A percentile compares a stretch with the other conserved stretches of the same genome.
phyloP scores from a whole-genome alignment of 179 eudicot genomes.

The Silene noctiflora region DNA sequence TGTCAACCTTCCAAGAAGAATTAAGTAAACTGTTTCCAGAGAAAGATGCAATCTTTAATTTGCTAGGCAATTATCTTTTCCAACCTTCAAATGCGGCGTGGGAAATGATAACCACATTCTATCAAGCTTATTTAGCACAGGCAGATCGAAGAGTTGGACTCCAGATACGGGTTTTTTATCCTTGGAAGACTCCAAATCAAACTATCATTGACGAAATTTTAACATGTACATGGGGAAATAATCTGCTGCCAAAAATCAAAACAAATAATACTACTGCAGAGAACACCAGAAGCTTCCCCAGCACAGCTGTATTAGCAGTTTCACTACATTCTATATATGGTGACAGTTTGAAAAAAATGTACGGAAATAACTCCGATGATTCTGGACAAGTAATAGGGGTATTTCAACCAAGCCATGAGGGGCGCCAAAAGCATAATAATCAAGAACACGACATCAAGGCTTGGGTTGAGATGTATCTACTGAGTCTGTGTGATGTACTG shows the following conservation, averaged over 20 bases:
- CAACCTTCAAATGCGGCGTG: not conserved
- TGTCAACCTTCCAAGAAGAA: not conserved
- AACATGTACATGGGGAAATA: not conserved
- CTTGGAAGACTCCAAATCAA: too few species aligned
- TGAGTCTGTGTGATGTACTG: slow-evolving; percentile 4
- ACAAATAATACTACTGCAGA: not conserved
- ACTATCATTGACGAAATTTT: not conserved
- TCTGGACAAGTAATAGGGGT: not conserved
- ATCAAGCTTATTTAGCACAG: not conserved
- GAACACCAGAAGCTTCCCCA: not conserved
- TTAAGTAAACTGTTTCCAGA: not conserved
- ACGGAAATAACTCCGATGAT: not conserved
- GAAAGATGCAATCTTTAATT: not conserved
- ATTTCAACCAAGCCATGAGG: slow-evolving; percentile 10
- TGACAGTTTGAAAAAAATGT: not conserved
- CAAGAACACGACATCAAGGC: not conserved
- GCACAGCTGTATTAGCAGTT: not conserved
- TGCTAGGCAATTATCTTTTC: not conserved
- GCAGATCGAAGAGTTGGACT: not conserved
- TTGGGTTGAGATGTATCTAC: not conserved
- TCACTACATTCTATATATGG: not conserved
- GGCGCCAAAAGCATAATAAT: not conserved
- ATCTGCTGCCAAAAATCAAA: not conserved
- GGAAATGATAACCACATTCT: not conserved
- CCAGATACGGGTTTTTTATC: not conserved